A percentile compares a stretch with the other conserved stretches of the same genome.
phyloP scores from a whole-genome alignment of 1,284 basidiomycete genomes.

The Cutaneotrichosporon sp. region DNA sequence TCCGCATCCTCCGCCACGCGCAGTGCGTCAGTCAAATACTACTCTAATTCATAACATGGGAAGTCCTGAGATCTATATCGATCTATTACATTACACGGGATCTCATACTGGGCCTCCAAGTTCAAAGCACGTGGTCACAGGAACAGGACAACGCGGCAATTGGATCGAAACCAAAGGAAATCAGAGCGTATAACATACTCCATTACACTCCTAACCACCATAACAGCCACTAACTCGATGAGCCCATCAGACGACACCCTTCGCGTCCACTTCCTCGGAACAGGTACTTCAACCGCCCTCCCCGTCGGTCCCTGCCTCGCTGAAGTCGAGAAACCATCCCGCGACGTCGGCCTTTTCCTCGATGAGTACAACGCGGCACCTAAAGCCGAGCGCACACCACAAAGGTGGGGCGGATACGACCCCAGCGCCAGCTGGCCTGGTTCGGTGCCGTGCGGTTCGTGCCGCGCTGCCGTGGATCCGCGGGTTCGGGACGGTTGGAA shows the following conservation, averaged over 20 bases:
- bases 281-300: conserved; percentile 47
- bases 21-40: too few species aligned
- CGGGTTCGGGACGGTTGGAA: conserved; percentile 41
- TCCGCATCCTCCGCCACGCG: too few species aligned
- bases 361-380: conserved; percentile 10
- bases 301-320: conserved; percentile 45
- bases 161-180: too few species aligned
- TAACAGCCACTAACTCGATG: too few species aligned
- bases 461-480: conserved; percentile 38
- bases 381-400: conserved; percentile 1
- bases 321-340: conserved; percentile 13
- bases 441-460: conserved; percentile 42
- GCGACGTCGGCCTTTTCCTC: conserved; percentile 19
- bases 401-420: conserved; percentile 21
- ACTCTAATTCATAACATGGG: too few species aligned
- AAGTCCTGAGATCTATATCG: too few species aligned
- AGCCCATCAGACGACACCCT: conserved; percentile 16
- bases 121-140: too few species aligned
- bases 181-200: too few species aligned
- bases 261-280: conserved; percentile 46
- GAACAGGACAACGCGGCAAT: too few species aligned
- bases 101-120: too few species aligned
- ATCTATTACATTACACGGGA: too few species aligned
- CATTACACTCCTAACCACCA: too few species aligned
- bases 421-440: conserved; percentile 34